Evolutionary conservation across 2,329 filamentous ascomycete species (phyloP), one percentile per base, ranked within the genome.

Genomic region (Penicillium janthinellum): DNA sequence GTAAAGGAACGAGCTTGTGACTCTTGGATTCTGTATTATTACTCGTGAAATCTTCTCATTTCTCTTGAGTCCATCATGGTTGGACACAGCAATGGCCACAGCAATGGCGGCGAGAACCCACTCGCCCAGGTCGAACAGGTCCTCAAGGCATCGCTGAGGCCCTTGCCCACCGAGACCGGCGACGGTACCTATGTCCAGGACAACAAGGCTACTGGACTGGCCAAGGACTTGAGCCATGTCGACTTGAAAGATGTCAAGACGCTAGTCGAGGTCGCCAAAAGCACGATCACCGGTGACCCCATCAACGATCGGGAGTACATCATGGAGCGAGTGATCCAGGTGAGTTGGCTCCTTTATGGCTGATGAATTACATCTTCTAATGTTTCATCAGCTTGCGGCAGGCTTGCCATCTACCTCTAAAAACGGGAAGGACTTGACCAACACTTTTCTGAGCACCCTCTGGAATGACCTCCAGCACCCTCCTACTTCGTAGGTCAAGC

Each of bases 251-350:
- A 83, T 63, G 71, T 82, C 54, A 72, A 73, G 49, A 77, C 77
- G 11, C 54, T 80, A 22, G 64, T 73, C 35, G 76, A 79, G 37
- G 60, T 78, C 28, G 73, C 79, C 12, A 78, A 79, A 22, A 75
- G 70, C 52, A 69, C 79, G 20, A 67, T 74, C 57, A 79, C 80
- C n/a, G 83, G 84, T 2, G 77, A 84, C 44, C 80, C 81, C 7
- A 73, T 85, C 15, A 79, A 90, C 66, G 88, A 90, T 68, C 87
- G 84, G 70, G 81, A 81, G 1, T 86, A 86, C 67, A 75, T 85
- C 12, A 87, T 87, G 84, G 85, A 88, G 68, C 77, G 79, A 25
- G 70, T 87, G 59, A 82, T 88, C 52, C 75, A 81, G 60, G 76
- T 79, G 58, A 54, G 49, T 45, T 35, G 12, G 11, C 25, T 22